A percentile compares a stretch with the other conserved stretches of the same genome.
Conservation (phyloP, 2,329 filamentous ascomycete species). For the Calonectria fujianensis region DNA sequence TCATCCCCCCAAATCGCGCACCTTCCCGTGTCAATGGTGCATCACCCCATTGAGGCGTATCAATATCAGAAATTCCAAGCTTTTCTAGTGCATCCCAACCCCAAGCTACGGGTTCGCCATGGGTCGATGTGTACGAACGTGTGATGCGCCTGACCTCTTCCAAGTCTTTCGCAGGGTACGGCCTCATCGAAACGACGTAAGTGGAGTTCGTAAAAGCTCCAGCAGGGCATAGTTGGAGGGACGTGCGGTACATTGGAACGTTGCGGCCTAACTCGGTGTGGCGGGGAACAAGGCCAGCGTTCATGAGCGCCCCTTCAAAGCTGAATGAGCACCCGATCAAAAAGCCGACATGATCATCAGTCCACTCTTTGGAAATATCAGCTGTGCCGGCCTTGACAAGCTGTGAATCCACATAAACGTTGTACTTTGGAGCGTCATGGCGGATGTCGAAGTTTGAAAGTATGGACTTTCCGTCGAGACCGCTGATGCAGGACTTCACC, state of each 20-base stretch:
- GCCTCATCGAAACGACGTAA: conserved; percentile 71
- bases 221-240: conserved; percentile 54
- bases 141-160: conserved; percentile 73
- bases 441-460: conserved; percentile 70
- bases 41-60: conserved; percentile 75
- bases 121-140: conserved; percentile 71
- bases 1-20: conserved; percentile 56
- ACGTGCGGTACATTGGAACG: conserved; percentile 78
- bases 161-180: conserved; percentile 71
- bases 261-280: conserved; percentile 70
- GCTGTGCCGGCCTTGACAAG: conserved; percentile 60
- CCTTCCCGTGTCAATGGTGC: conserved; percentile 64
- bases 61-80: conserved; percentile 74
- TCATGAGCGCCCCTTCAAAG: conserved; percentile 75
- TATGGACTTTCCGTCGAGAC: conserved; percentile 39
- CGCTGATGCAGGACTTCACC: conserved; percentile 58
- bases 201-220: conserved; percentile 23
- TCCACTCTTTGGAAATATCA: conserved; percentile 72
- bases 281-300: conserved; percentile 69
- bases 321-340: conserved; percentile 79
- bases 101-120: conserved; percentile 80
- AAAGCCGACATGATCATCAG: conserved; percentile 75
- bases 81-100: conserved; percentile 73
- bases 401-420: conserved; percentile 71
- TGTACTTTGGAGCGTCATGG: conserved; percentile 74